Evolutionary conservation across 495 filamentous ascomycete species (phyloP), one percentile per base, ranked within the genome.

Genomic region (Melanomma pulvis-pyrius): DNA sequence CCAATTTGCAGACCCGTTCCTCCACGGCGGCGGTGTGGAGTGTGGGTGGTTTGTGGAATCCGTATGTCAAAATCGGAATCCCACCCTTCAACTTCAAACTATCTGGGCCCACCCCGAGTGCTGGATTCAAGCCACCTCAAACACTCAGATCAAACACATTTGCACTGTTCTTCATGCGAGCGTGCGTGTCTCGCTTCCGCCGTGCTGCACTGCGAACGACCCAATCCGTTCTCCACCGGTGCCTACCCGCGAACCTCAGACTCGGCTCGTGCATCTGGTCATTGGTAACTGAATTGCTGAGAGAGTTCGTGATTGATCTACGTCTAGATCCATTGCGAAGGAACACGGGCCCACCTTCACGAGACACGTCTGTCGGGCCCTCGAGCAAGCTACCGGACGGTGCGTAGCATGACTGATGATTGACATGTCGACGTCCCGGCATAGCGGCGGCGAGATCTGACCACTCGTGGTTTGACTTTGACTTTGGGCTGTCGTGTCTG

Each of bases 271-370:
- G 60, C 60, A 32, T 55, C 26, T 49, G 50, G 36, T 46, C 22
- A 47, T 9, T 34, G 12, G 30, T 4, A 34, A 34, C 30, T 34
- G 12, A 34, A 12, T 34, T 34, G 30, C 30, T 34, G 12, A 34
- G 30, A 3, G 9, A n/a, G 39, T 44, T 12, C 17, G 39, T 46
- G 29, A 54, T 26, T 54, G 60, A 63, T 19, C 2, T 9, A 25
- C 28, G 17, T 55, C 26, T 9, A 17, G 32, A 39, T 36, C 49
- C 29, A 44, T 50, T 46, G 29, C 25, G 46, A 55, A 46, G 41
- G 49, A 55, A n/a, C 3, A 22, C 46, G 24, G 59, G 25, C 61
- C 61, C 51, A 64, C 60, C 32, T 19, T 63, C 60, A 55, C 50
- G 60, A 63, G 60, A 55, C 49, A 63, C 29, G 29, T 28, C 29